phyloP scores from a whole-genome alignment of 305 asterid genomes.

The Rubia peregrina region DNA sequence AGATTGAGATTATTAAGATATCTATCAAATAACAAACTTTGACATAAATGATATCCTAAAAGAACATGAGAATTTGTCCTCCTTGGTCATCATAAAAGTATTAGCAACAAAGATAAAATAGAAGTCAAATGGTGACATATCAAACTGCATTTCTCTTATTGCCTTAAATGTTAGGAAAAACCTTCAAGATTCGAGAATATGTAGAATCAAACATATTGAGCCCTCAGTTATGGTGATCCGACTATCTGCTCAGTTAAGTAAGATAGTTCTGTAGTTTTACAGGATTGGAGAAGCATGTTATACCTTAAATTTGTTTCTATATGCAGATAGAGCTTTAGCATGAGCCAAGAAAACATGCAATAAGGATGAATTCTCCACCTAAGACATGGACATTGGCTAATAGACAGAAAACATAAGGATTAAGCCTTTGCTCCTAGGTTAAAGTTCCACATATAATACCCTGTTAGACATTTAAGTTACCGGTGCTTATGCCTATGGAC shows the following conservation, averaged over 20 bases:
- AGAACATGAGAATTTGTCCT: too few relatives aligned
- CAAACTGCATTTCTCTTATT: background rate
- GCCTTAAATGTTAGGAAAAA: background rate
- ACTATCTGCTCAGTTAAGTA: background rate
- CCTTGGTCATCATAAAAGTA: conserved; percentile 35
- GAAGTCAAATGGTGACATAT: background rate
- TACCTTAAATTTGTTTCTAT: background rate
- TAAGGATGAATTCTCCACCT: background rate
- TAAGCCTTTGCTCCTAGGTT: background rate
- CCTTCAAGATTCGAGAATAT: background rate
- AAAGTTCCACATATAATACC: background rate
- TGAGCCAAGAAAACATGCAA: conserved; percentile 38
- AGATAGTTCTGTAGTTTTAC: background rate
- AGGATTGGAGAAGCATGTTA: background rate
- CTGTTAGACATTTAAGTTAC: background rate
- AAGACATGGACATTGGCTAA: background rate
- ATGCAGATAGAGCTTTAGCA: conserved; percentile 32
- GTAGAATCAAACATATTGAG: background rate
- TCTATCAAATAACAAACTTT: too few relatives aligned
- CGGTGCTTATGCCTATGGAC: background rate
- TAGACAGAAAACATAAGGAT: background rate
- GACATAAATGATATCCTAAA: too few relatives aligned
- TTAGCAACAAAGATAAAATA: conserved; percentile 3
- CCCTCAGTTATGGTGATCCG: background rate
- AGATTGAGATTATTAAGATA: too few relatives aligned